Evolutionary conservation across 2,329 filamentous ascomycete species (phyloP).

Genomic region (Colletotrichum acutatum): DNA sequence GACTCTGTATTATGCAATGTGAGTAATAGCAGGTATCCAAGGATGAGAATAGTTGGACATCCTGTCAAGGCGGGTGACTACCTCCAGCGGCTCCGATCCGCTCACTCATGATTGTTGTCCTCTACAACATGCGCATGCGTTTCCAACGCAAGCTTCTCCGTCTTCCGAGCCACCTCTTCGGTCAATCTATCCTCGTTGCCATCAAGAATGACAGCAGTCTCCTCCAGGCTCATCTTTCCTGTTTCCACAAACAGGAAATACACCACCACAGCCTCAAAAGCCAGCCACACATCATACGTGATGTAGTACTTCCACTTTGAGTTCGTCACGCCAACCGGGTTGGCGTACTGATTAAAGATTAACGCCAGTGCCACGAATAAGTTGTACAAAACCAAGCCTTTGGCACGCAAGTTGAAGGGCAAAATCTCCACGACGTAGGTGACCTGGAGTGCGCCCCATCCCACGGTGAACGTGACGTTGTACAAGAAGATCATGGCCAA

Average conservation of each 20-base stretch:
- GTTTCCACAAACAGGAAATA: slow-evolving; percentile 37
- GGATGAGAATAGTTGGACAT: too few species aligned
- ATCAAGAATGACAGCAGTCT: slow-evolving; percentile 33
- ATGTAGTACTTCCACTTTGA: slow-evolving; percentile 51
- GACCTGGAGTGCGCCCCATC: slow-evolving; percentile 53
- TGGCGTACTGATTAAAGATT: slow-evolving; percentile 31
- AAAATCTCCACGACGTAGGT: slow-evolving; percentile 58
- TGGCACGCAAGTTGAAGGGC: slow-evolving; percentile 47
- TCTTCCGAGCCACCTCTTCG: slow-evolving; percentile 35
- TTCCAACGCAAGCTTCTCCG: slow-evolving; percentile 15
- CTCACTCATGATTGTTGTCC: not conserved
- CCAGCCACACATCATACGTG: slow-evolving; percentile 42
- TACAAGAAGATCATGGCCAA: slow-evolving; percentile 48
- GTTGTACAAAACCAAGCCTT: slow-evolving; percentile 44
- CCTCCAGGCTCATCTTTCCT: slow-evolving; percentile 32
- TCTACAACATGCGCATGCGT: not conserved
- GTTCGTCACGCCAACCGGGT: slow-evolving; percentile 25
- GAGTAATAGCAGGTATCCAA: too few species aligned
- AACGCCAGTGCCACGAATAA: slow-evolving; percentile 37
- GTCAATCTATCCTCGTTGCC: slow-evolving; percentile 16
- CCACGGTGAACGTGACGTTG: slow-evolving; percentile 47
- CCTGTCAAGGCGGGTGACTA: too few species aligned
- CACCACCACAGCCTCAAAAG: slow-evolving; percentile 24
- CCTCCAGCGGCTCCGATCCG: too few species aligned
- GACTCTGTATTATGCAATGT: too few species aligned